These are phyloP conservation scores for Talaromyces amestolkiae DNA, from an alignment of 2,329 filamentous ascomycete species.

Conservation along the genomic window DNA sequence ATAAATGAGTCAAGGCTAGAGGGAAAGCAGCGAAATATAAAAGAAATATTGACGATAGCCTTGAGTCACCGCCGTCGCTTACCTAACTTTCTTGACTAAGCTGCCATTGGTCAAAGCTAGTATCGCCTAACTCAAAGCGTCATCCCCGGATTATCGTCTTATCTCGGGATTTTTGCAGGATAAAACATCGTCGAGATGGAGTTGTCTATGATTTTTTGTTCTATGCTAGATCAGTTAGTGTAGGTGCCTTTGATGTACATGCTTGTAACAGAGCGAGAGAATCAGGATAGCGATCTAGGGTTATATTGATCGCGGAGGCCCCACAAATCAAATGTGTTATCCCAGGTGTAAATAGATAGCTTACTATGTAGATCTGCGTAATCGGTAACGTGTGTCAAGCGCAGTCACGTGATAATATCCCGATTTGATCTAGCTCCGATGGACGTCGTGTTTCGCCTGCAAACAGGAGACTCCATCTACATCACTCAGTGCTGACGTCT, in stretches of 20 bases:
- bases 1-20: neutral
- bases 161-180: no score
- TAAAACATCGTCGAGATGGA: no score
- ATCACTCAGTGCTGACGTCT: neutral
- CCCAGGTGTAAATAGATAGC: no score
- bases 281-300: no score
- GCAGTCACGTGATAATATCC: neutral
- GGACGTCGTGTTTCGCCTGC: neutral
- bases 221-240: neutral
- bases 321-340: no score
- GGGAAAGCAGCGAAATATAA: neutral
- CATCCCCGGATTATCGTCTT: constrained; percentile 9
- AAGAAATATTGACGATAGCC: constrained; percentile 4
- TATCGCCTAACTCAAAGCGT: constrained; percentile 8
- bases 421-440: neutral
- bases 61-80: constrained; percentile 10
- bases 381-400: neutral
- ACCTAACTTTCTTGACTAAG: neutral
- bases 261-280: no score
- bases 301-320: no score
- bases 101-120: constrained; percentile 2
- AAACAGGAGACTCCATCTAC: neutral
- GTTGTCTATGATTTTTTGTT: no score
- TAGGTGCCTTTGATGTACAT: neutral
- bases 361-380: no score